Conservation (phyloP, 75 land plant genomes). For the Picea glauca region DNA sequence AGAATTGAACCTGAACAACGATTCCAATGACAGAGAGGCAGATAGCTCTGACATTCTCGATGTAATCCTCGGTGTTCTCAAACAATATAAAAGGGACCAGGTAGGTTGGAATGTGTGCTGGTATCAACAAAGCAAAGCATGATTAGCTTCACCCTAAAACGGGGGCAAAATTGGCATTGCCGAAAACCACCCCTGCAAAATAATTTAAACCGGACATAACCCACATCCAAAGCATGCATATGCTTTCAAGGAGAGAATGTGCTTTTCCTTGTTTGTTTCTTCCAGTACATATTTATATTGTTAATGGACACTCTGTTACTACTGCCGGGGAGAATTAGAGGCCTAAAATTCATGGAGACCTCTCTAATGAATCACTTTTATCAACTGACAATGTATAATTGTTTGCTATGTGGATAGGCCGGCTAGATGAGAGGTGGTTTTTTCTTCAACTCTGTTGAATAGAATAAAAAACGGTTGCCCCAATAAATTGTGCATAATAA, state of each 20-base stretch:
- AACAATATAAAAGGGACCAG: conserved; percentile 40
- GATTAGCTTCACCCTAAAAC: conserved; percentile 8
- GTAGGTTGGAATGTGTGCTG: conserved; percentile 44
- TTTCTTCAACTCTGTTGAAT: background rate
- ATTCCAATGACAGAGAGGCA: conserved; percentile 52
- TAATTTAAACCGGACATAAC: background rate
- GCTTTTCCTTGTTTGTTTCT: background rate
- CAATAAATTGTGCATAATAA: background rate
- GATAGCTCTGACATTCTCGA: conserved; percentile 36
- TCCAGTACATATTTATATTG: background rate
- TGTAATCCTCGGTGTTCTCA: conserved; percentile 22
- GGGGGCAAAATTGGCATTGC: conserved; percentile 1
- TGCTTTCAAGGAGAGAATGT: background rate
- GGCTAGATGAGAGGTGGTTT: background rate
- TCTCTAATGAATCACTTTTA: background rate
- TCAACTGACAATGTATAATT: background rate
- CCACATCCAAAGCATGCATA: background rate
- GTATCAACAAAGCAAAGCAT: background rate
- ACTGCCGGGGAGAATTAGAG: background rate
- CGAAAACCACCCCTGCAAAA: background rate
- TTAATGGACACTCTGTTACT: too few relatives aligned
- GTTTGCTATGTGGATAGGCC: background rate
- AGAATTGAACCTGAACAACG: conserved; percentile 41
- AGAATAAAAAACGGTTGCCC: background rate
- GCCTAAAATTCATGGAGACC: background rate